Evolutionary conservation across 306 rosid genomes (phyloP), one percentile per base, ranked within the genome.

Genomic region (Quercus suber): DNA sequence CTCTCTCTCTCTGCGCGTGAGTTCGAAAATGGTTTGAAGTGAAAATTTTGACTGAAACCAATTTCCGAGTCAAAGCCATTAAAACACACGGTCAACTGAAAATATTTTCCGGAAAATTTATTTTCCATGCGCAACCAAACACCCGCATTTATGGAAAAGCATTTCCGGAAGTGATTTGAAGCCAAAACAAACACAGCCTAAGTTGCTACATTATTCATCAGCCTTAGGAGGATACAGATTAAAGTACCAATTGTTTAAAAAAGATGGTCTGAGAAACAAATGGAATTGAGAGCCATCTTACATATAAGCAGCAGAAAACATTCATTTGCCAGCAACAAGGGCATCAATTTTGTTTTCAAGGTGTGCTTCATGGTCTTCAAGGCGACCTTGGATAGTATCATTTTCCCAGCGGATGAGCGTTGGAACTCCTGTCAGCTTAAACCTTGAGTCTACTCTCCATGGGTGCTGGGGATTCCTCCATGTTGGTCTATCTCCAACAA

Each of bases 361-460:
- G 81, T 92, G 94, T 41, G 97, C 96, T 89, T 92, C 96, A 74
- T 92, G 33, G 83, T 91, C 99, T 83, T 91, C 98, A 14, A 95
- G 90, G 81, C 97, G 92, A 79, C 90, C 94, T 55, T 82, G 86
- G 84, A 91, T 41, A 0, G 80, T 61, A 21, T 90, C 92, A 28
- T 85, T 91, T 81, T 87, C 96, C 99, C 96, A 91, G 69, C 80
- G 90, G 70, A 91, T 37, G 74, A 95, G 84, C 0, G 99, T 91
- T 2, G 99, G 98, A 37, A 90, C 94, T 27, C 98, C 94, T 1
- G 91, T 87, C 76, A 95, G 85, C 89, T 90, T 89, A 85, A 95
- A 92, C 82, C 71, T 86, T 4, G 97, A 71, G 37, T 91, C 96
- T 75, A 89, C 87, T 85, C 95, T 89, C 97, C 97, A 91, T 17